phyloP scores from a whole-genome alignment of 2,329 filamentous ascomycete genomes.

The Xylariaceae sp. region DNA sequence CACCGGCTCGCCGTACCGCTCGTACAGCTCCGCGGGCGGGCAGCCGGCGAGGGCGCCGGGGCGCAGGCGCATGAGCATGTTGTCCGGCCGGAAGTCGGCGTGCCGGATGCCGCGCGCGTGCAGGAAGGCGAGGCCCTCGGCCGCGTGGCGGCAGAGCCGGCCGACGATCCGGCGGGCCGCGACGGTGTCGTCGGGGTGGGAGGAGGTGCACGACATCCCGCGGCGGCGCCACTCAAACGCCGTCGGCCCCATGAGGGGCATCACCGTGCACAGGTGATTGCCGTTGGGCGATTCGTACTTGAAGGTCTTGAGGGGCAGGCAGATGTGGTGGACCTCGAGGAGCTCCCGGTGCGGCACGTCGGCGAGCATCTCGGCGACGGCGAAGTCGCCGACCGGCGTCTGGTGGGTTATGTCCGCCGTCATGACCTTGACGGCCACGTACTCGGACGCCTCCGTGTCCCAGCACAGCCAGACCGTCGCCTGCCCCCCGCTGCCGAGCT shows the following conservation, averaged over 20 bases:
- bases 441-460: slow-evolving; percentile 6
- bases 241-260: neutral
- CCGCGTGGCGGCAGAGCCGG: neutral
- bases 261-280: neutral
- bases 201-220: too few species aligned
- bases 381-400: slow-evolving; percentile 5
- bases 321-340: neutral
- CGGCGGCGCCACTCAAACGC: neutral
- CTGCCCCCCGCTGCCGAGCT: slow-evolving; percentile 9
- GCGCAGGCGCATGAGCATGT: slow-evolving; percentile 1
- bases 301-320: neutral
- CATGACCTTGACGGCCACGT: slow-evolving; percentile 10
- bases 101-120: neutral
- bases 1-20: neutral
- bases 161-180: neutral
- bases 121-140: neutral
- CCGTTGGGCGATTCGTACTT: neutral
- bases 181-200: neutral
- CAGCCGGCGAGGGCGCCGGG: neutral
- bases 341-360: slow-evolving; percentile 1
- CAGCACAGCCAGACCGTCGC: slow-evolving; percentile 14
- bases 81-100: neutral
- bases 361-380: neutral
- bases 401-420: slow-evolving; percentile 3
- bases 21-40: neutral